A percentile compares a stretch with the other conserved stretches of the same genome.
These are phyloP conservation scores for Patellifolia procumbens DNA, from an alignment of 179 eudicot species.

Conservation along the genomic window DNA sequence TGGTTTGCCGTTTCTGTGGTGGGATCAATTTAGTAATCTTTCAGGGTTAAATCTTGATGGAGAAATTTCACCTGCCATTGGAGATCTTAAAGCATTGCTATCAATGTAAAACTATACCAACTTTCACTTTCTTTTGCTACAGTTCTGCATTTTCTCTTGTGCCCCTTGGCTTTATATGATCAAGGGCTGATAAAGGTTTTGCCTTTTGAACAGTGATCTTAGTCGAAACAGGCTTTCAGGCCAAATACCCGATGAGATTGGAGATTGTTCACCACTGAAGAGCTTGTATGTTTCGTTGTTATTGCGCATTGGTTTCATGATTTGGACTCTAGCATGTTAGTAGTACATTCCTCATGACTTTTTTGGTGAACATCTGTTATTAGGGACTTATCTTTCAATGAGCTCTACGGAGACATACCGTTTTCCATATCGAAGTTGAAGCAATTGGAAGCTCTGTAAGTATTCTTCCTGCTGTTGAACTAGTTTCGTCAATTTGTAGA, in stretches of 20 bases:
- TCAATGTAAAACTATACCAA: slow-evolving; percentile 49
- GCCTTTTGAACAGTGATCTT: slow-evolving; percentile 61
- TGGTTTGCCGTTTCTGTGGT: slow-evolving; percentile 25
- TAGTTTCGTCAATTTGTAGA: not conserved
- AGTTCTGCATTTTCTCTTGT: not conserved
- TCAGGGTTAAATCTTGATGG: slow-evolving; percentile 96
- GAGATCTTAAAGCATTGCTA: slow-evolving; percentile 60
- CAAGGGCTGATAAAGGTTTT: not conserved
- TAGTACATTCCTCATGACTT: not conserved
- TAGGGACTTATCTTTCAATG: slow-evolving; percentile 94
- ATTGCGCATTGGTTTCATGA: not conserved
- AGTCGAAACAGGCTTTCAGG: slow-evolving; percentile 81
- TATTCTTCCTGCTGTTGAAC: not conserved
- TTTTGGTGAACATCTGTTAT: not conserved
- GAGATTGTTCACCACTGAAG: slow-evolving; percentile 71
- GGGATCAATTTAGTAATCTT: slow-evolving; percentile 61
- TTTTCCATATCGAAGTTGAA: slow-evolving; percentile 91
- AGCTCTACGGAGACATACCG: slow-evolving; percentile 86
- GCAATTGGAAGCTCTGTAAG: slow-evolving; percentile 83
- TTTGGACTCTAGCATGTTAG: not conserved
- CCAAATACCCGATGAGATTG: slow-evolving; percentile 97
- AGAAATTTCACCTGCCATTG: slow-evolving; percentile 86
- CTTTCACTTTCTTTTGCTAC: slow-evolving; percentile 5
- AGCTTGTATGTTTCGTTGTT: slow-evolving; percentile 58
- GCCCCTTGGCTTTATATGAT: not conserved